Evolutionary conservation across 164 flowering plant species (phyloP), one percentile per base, ranked within the genome.

Genomic region (Kingdonia uniflora): DNA sequence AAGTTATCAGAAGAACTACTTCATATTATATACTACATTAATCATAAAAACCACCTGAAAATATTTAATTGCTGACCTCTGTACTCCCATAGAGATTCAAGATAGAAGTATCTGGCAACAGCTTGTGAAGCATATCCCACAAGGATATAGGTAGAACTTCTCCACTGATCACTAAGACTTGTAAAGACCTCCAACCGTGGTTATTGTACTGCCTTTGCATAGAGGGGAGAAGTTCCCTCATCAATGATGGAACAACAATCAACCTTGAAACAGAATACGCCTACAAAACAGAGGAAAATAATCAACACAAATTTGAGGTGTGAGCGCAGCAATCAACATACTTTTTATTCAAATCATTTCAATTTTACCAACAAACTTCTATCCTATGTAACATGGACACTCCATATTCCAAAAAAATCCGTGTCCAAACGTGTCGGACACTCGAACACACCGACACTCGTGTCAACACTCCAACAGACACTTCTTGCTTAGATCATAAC

Each of bases 11-110:
- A 29, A 29, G 4, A 3, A 3, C 8, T 29, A 3, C 8, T 29
- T 29, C 35, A 29, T 16, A 21, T 47, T 20, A n/a, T 47, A 20
- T 47, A 22, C 50, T 20, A 22, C 25, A 47, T 4, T 20, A 5
- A 47, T 4, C 6, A n/a, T 7, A 33, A 49, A 44, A 42, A 33
- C 29, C 33, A 0, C 39, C n/a, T 47, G n/a, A 21, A 24, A 5
- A n/a, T 14, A 13, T 19, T 16, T 55, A 20, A 40, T 12, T 48
- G 54, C 87, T 76, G 43, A 86, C 98, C 94, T 92, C 98, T 52
- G 98, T 92, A 68, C 95, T 85, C 52, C 98, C 98, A 74, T 92
- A 92, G 39, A 92, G 63, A 68, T 92, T 92, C 74, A 87, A 68
- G 52, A 92, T 76, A 61, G 79, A 51, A 59, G 90, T 79, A 20